A percentile compares a stretch with the other conserved stretches of the same genome.
phyloP scores from a whole-genome alignment of 2,329 filamentous ascomycete species.

The Pyrenophora tritici-repentis region DNA sequence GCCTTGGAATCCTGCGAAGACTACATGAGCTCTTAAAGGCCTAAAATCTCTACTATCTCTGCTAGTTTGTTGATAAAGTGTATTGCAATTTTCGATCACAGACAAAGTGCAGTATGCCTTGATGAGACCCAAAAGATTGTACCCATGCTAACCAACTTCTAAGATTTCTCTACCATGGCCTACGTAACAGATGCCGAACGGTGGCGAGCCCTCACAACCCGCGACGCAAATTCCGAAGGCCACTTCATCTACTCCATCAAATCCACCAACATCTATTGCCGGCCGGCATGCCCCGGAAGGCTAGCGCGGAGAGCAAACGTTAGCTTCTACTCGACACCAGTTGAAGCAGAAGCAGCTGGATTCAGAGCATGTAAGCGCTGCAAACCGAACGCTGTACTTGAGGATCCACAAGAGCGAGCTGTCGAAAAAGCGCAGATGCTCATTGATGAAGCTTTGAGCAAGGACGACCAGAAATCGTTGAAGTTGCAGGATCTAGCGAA shows the following conservation, averaged over 20 bases:
- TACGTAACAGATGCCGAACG: constrained; percentile 41
- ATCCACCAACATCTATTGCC: constrained; percentile 64
- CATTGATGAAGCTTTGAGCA: constrained; percentile 31
- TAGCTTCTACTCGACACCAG: constrained; percentile 56
- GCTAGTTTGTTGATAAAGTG: not conserved
- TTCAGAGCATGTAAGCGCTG: constrained; percentile 65
- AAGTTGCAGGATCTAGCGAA: constrained; percentile 56
- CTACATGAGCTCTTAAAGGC: not conserved
- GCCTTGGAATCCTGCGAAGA: not conserved
- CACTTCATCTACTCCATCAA: constrained; percentile 62
- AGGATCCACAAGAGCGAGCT: constrained; percentile 53
- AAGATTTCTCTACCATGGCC: constrained; percentile 22
- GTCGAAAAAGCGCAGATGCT: constrained; percentile 48
- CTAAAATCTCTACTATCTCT: not conserved
- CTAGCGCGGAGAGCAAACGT: constrained; percentile 63
- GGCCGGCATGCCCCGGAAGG: constrained; percentile 64
- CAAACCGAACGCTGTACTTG: constrained; percentile 50
- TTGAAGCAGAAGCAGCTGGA: constrained; percentile 55
- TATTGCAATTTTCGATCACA: not conserved
- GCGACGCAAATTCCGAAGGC: constrained; percentile 51
- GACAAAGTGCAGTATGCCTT: not conserved
- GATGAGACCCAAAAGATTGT: not conserved
- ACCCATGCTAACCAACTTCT: not conserved
- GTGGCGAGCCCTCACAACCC: constrained; percentile 51
- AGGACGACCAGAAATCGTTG: constrained; percentile 26